Conservation (phyloP, 2,329 filamentous ascomycete genomes). For the Ceratocystis smalleyi region DNA sequence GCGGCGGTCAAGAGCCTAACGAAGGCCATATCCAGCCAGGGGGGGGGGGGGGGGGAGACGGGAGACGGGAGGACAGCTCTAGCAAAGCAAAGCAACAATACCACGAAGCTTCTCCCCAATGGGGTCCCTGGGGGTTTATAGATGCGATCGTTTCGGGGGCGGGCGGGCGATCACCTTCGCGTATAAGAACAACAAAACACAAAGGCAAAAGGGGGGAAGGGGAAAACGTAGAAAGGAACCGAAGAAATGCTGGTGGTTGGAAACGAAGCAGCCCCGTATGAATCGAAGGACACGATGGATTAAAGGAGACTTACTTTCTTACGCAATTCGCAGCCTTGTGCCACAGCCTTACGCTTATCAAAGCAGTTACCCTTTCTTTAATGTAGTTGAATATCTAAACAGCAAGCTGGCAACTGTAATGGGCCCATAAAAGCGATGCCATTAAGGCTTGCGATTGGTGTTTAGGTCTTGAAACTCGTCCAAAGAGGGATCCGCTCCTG, state of each 20-base stretch:
- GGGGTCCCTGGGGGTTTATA: neutral
- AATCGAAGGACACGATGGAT: neutral
- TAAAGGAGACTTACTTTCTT: neutral
- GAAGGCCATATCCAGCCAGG: conserved; percentile 19
- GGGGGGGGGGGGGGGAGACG: too few species aligned
- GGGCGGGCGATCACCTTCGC: neutral
- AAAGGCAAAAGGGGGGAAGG: neutral
- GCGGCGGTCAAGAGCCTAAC: conserved; percentile 9
- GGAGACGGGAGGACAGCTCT: neutral
- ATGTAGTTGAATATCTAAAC: neutral
- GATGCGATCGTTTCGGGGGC: neutral
- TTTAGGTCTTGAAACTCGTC: neutral
- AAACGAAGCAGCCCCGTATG: neutral
- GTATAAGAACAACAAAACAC: neutral
- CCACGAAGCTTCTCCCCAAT: neutral
- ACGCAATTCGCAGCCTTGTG: neutral
- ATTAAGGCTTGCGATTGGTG: neutral
- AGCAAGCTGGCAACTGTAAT: neutral
- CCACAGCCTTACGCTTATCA: neutral
- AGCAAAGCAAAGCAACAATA: too few species aligned
- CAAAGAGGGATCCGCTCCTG: neutral
- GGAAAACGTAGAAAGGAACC: neutral
- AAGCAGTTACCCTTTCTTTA: neutral
- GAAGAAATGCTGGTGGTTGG: neutral
- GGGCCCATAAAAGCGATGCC: neutral